Evolutionary conservation across 2,329 filamentous ascomycete species (phyloP).

Genomic region (Pseudohalonectria lignicola): DNA sequence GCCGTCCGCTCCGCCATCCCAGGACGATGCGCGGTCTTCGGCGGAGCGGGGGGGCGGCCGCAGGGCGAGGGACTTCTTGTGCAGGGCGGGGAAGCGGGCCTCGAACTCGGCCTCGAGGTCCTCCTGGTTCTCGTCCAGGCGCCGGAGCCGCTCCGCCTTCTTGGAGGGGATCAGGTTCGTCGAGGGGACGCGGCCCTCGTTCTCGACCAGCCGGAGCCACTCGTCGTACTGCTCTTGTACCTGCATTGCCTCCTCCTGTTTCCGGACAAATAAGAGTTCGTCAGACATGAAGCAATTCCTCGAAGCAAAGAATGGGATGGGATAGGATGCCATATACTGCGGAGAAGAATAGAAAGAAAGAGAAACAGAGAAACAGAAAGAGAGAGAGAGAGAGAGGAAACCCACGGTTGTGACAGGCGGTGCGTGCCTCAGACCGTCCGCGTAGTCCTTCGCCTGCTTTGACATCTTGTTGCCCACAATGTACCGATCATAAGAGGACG

Average conservation of each 20-base stretch:
- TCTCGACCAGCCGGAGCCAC: conserved; percentile 31
- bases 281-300: neutral
- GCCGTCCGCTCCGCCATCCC: too few species aligned
- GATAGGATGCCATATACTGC: too few species aligned
- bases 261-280: neutral
- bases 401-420: conserved; percentile 21
- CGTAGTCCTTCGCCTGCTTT: conserved; percentile 25
- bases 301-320: neutral
- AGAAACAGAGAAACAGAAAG: neutral
- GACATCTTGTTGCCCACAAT: conserved; percentile 32
- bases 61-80: conserved; percentile 29
- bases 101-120: conserved; percentile 38
- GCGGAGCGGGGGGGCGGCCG: conserved; percentile 5
- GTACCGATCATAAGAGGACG: conserved; percentile 38
- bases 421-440: conserved; percentile 24
- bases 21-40: neutral
- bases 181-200: conserved; percentile 26
- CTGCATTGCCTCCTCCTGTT: conserved; percentile 11
- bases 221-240: conserved; percentile 28
- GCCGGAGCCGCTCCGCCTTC: conserved; percentile 26
- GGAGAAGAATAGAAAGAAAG: neutral
- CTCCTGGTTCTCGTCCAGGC: conserved; percentile 32
- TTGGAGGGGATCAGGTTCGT: conserved; percentile 25
- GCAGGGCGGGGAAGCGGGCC: conserved; percentile 30
- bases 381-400: neutral